Base-by-base conservation (phyloP, 768 basidiomycete species). In the Boletus pseudopeckii region DNA sequence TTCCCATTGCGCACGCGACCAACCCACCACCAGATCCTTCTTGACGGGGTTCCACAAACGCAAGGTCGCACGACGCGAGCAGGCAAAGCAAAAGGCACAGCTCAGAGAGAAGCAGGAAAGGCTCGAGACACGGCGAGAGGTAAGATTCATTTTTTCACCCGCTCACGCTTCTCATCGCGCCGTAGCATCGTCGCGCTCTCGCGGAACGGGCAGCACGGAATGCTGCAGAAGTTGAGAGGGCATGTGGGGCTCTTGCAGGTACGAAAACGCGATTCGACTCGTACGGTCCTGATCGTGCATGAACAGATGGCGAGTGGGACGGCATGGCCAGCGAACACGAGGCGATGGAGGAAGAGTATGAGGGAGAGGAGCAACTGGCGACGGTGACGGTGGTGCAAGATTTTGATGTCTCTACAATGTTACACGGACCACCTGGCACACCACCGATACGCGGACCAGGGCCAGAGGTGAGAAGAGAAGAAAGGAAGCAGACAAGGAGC, bases 1-100 rank as follows among this genome's bases (percentile, higher is more conserved):
- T 70, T 43, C 57, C 24, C 52, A 44, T 55, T 26, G 57, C 49
- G 55, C 62, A 58, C 48, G 63, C 53, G 55, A 51, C 45, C 43
- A 38, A 57, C 47, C 42, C 38, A 10, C 24, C 33, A 33, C 62
- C 62, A 95, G 93, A 65, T 88, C 95, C 54, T 97, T 89, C 72
- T 74, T 97, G 66, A 95, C 92, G 17, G 94, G 94, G 26, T 97
- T 97, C 69, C 88, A 89, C 69, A 95, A 95, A 72, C 84, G 94
- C 62, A 97, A 96, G 72, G 72, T 92, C 47, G 86, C 84, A 55
- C 91, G 88, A 68, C 80, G 84, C 58, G 90, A 95, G 61, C 86
- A 81, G 45, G 85, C 85, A 41, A 83, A 82, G 62, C 79, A 83
- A 59, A 87, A 81, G 68, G 90, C 91, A 13, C 72, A 80, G 56